Percentiles rank a stretch among this genome's conserved stretches.
Conservation (phyloP, 257 asterid species). For the Handroanthus guayacan region DNA sequence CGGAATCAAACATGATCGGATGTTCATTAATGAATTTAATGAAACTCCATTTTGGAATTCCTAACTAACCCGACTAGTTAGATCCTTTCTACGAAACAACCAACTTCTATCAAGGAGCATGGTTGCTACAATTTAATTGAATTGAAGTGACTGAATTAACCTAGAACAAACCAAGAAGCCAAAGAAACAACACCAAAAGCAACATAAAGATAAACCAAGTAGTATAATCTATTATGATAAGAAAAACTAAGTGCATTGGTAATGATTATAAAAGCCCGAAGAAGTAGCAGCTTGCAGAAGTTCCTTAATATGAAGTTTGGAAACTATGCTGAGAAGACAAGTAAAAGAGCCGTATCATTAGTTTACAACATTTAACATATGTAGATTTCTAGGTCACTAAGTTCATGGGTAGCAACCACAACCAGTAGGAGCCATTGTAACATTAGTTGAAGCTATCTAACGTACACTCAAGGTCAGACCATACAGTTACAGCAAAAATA, state of each 20-base stretch:
- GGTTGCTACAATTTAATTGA: no score
- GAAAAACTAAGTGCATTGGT: constrained; percentile 46
- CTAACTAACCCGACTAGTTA: no score
- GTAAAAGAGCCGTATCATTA: neutral
- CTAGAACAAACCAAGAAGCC: constrained; percentile 63
- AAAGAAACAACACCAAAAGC: constrained; percentile 57
- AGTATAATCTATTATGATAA: constrained; percentile 66
- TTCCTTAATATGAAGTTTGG: constrained; percentile 20
- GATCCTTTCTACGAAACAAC: no score
- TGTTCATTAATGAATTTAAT: no score
- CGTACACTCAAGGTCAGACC: neutral
- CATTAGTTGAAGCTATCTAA: no score
- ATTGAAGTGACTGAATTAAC: no score
- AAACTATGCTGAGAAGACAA: constrained; percentile 20
- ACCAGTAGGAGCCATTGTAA: neutral
- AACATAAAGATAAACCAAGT: constrained; percentile 63
- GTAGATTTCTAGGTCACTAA: neutral
- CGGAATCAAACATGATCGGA: no score
- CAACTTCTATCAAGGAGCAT: no score
- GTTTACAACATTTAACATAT: neutral
- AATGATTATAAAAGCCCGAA: constrained; percentile 36
- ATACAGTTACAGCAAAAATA: neutral
- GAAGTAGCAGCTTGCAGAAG: constrained; percentile 22
- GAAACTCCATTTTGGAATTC: no score
- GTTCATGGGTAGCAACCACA: neutral